These are phyloP conservation scores for Cladosporium sp. DNA, from an alignment of 2,329 filamentous ascomycete genomes.

Conservation along the genomic window DNA sequence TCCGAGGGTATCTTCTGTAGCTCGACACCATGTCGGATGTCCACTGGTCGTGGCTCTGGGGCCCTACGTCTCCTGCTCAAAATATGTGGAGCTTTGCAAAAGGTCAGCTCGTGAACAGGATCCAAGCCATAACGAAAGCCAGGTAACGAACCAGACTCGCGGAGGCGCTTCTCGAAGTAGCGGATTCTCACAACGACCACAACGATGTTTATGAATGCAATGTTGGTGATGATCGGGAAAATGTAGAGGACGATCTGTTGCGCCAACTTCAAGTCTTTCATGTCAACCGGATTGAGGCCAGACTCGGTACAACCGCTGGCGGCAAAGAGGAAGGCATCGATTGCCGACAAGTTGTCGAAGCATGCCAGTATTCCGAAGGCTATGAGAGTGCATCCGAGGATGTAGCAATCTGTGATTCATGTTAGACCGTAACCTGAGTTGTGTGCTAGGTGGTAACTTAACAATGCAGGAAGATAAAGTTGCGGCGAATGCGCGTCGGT, in stretches of 20 bases:
- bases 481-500: neutral
- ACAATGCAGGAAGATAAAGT: constrained; percentile 6
- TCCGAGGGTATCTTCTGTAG: neutral
- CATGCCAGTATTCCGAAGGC: constrained; percentile 41
- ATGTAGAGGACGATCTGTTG: constrained; percentile 56
- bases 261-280: constrained; percentile 51
- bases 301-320: constrained; percentile 53
- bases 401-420: constrained; percentile 41
- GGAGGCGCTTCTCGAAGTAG: constrained; percentile 53
- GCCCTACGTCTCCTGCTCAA: neutral
- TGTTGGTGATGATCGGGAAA: constrained; percentile 50
- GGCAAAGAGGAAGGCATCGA: constrained; percentile 55
- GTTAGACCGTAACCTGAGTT: neutral
- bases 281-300: constrained; percentile 54
- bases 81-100: neutral
- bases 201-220: constrained; percentile 52
- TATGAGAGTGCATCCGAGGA: constrained; percentile 40
- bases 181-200: constrained; percentile 50
- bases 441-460: neutral
- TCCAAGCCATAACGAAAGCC: neutral
- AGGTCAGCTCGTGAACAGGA: neutral
- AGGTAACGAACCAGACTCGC: neutral
- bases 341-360: constrained; percentile 42
- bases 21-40: neutral
- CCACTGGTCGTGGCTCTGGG: neutral